Conservation (phyloP, 257 asterid species). For the Asclepias syriaca region DNA sequence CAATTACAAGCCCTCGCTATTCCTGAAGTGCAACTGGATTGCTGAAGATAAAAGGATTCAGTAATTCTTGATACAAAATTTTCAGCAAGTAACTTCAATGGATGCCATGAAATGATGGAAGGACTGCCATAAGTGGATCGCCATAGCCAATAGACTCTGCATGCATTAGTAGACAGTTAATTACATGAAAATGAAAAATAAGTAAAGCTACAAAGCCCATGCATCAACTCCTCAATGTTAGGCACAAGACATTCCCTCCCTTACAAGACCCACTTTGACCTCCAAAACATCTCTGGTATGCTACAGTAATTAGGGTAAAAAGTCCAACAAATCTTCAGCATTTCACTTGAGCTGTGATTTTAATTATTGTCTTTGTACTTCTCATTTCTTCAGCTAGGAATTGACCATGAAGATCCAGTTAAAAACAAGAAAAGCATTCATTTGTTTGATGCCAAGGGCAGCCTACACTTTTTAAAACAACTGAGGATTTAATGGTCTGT, state of each 20-base stretch:
- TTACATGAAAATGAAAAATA: neutral
- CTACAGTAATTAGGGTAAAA: neutral
- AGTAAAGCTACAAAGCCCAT: neutral
- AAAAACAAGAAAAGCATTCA: neutral
- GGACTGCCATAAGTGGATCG: conserved; percentile 44
- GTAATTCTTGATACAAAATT: neutral
- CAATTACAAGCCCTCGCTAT: conserved; percentile 14
- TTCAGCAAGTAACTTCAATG: conserved; percentile 22
- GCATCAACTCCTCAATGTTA: neutral
- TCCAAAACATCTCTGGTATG: neutral
- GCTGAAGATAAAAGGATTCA: conserved; percentile 8
- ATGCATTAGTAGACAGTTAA: neutral
- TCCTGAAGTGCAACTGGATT: conserved; percentile 9
- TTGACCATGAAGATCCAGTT: neutral
- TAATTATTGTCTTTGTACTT: neutral
- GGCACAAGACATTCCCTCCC: too few species aligned
- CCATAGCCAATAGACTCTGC: conserved; percentile 45
- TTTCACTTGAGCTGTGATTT: neutral
- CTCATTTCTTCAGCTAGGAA: neutral
- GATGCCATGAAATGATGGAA: conserved; percentile 45
- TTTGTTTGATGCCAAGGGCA: neutral
- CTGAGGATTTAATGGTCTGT: neutral
- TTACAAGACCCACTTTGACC: too few species aligned
- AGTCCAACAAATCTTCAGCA: neutral
- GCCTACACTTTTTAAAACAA: neutral